Base-by-base conservation (phyloP, 352 stramenopile species). In the Globisporangium yorkense region DNA sequence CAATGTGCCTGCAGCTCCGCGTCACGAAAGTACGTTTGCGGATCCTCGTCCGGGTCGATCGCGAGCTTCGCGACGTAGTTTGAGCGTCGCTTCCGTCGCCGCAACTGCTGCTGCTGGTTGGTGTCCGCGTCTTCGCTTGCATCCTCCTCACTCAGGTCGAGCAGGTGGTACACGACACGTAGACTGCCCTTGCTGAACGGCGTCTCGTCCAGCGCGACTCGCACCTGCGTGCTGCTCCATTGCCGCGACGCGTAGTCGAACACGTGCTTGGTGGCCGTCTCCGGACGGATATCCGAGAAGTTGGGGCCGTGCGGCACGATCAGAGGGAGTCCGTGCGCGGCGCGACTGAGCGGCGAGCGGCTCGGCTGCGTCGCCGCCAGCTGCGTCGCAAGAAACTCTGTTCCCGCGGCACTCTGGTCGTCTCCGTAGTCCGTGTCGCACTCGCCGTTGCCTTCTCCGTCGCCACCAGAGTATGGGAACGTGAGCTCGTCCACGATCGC, bases 21-120 rank as follows among this genome's bases (percentile, higher is more conserved):
- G 58, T 96, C 87, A 12, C 79, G 80, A 62, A 96, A 96, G 55
- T 96, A 96, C 54, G 85, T 94, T 57, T 93, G 79, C 43, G 85
- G 84, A 35, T 94, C 83, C 67, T 94, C 85, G 47, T 94, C 77
- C 10, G 83, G 84, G 51, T 96, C 84, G 50, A 96, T 94, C 13
- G 84, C 84, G 40, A 96, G 62, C 57, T 96, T 96, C 35, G 84
- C 84, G 8, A 96, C 85, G 57, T 90, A 91, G 48, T 69, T 92
- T n/a, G 62, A 68, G 16, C 15, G 41, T 31, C 37, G 21, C 35
- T 53, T 57, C 0, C 67, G 16, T 8, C 31, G 45, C 6, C 31
- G 45, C 20, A 31, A n/a, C 33, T 44, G 50, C 44, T 31, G n/a
- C 12, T 31, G 18, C 5, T 59, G 8, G 13, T 5, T 20, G 16